phyloP scores from a whole-genome alignment of 345 rosid genomes.

The Odontarrhena argentea region DNA sequence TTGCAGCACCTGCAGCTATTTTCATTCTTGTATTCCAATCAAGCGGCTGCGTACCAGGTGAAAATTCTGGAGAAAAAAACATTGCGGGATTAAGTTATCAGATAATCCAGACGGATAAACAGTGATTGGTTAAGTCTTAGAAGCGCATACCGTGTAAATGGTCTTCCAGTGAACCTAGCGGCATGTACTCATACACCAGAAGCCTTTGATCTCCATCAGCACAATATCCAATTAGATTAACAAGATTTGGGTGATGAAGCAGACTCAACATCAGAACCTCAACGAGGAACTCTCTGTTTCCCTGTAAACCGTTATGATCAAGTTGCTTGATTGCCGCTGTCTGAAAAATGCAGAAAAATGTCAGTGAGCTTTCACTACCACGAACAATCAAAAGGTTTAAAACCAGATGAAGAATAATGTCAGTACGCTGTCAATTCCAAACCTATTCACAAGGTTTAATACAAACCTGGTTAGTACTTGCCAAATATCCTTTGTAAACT shows the following conservation, averaged over 20 bases:
- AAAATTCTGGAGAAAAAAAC: conserved; percentile 49
- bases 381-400: background rate
- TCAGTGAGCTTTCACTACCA: background rate
- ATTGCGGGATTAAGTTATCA: background rate
- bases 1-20: conserved; percentile 91
- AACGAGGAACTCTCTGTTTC: conserved; percentile 87
- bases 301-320: conserved; percentile 85
- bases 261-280: conserved; percentile 88
- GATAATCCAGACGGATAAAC: background rate
- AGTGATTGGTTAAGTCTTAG: background rate
- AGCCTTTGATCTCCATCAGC: conserved; percentile 97
- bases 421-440: background rate
- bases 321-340: conserved; percentile 92
- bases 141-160: conserved; percentile 69
- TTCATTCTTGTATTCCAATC: conserved; percentile 93
- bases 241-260: conserved; percentile 89
- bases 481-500: conserved; percentile 77
- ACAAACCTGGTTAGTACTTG: conserved; percentile 63
- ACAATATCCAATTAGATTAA: conserved; percentile 81
- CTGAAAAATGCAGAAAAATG: conserved; percentile 42
- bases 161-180: conserved; percentile 81
- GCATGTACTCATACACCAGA: conserved; percentile 86
- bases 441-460: background rate
- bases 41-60: conserved; percentile 64
- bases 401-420: background rate